Evolutionary conservation across 805 yeast species (phyloP), one percentile per base, ranked within the genome.

Genomic region (baker's yeast (Saccharomyces cerevisiae)): DNA sequence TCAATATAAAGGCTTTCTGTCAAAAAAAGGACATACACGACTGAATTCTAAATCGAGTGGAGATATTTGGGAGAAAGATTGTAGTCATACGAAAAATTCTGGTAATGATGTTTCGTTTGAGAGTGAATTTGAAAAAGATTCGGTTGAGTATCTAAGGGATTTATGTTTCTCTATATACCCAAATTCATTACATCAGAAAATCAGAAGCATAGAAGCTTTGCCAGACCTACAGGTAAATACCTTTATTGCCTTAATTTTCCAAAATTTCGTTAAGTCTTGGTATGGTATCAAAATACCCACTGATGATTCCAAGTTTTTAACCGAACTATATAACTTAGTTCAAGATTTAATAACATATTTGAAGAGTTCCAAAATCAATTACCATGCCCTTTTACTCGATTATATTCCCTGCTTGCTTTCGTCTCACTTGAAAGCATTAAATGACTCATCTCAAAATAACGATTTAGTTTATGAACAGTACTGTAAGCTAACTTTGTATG

Each of bases 231-330:
- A 63, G n/a, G 41, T 61, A 1, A 59, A 63, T 48, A 62, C 71
- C 5, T 59, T 69, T 10, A 30, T 59, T 46, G 61, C 65, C 8
- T 56, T 69, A 36, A 51, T 68, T 10, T 50, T 64, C 24, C 57
- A 63, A 49, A 68, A 65, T 50, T 68, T 63, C 51, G 51, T 69
- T 8, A 51, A 50, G 5, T 51, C 64, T 13, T 69, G 72, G 72
- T 67, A 67, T 53, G 71, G 71, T 13, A 32, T 54, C n/a, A 69
- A 66, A 52, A 61, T 69, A 4, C 64, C 66, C 8, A 60, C 69
- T 1, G 22, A 56, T 6, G 66, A 66, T 49, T 60, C 57, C 21
- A 61, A 63, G 41, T 60, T 69, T 22, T 36, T 60, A 17, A 54
- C 36, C 1, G 53, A 55, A 27, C 6, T 66, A 10, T 64, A 60